Conservation (phyloP, 768 basidiomycete genomes). For the Sporobolomyces phaffii region DNA sequence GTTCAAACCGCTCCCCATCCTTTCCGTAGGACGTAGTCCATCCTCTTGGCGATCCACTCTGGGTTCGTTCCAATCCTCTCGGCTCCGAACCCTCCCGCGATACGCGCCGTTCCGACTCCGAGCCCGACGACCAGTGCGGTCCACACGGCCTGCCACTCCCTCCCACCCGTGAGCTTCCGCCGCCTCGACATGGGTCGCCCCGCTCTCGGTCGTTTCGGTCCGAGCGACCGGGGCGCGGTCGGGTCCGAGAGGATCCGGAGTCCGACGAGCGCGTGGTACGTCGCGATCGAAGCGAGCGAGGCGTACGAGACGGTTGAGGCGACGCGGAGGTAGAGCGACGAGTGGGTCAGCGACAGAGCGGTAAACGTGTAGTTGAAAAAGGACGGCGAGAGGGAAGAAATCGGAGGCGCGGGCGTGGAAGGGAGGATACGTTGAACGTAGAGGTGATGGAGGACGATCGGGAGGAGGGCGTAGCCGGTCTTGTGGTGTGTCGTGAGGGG, state of each 20-base stretch:
- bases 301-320: slow-evolving; percentile 23
- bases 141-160: slow-evolving; percentile 33
- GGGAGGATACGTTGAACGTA: slow-evolving; percentile 40
- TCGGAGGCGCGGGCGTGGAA: slow-evolving; percentile 27
- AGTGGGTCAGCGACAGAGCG: slow-evolving; percentile 29
- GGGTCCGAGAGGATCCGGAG: slow-evolving; percentile 22
- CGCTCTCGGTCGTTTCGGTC: background rate
- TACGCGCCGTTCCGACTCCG: slow-evolving; percentile 33
- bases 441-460: slow-evolving; percentile 30
- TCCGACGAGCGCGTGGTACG: slow-evolving; percentile 39
- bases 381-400: slow-evolving; percentile 34
- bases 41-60: slow-evolving; percentile 10
- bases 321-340: background rate
- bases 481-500: slow-evolving; percentile 22
- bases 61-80: slow-evolving; percentile 11
- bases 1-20: too few relatives aligned
- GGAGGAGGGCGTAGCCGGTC: slow-evolving; percentile 39
- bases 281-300: slow-evolving; percentile 13
- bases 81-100: slow-evolving; percentile 26
- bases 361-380: slow-evolving; percentile 40
- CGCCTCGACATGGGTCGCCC: background rate
- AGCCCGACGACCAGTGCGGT: slow-evolving; percentile 11
- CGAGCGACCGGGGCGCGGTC: slow-evolving; percentile 21
- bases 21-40: slow-evolving; percentile 20
- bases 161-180: slow-evolving; percentile 2